Base-by-base conservation (phyloP, 768 basidiomycete genomes). In the Phlegmacium glaucopus region DNA sequence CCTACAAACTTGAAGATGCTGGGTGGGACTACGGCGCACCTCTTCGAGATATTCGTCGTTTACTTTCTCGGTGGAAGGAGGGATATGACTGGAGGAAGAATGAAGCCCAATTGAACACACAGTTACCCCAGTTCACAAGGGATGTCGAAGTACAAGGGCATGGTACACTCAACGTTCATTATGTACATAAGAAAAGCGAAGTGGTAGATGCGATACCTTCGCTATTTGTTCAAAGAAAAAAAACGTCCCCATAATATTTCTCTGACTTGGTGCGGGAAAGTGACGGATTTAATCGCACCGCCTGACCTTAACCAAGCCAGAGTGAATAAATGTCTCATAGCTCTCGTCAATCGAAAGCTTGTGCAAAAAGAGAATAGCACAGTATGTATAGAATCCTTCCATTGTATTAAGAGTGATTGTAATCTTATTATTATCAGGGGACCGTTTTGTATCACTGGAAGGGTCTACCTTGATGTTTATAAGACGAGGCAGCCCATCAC, bases 261-360 rank as follows among this genome's bases (percentile, higher is more conserved):
- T 16, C 27, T 25, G 13, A 37, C 22, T 42, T 22, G 22, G 22
- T 22, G 22, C 22, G 15, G 29, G 13, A 25, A 57, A 95, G 93
- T 94, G 17, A 67, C 77, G 27, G 88, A 91, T 47, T 74, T 94
- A 45, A 78, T 94, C 55, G 76, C 74, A 35, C 83, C 82, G 2
- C 90, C 91, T 0, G 89, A 92, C 52, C 76, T 95, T 29, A 90
- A 85, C 44, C 93, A 95, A 70, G 87, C 92, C 7, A 78, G 89
- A 36, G 94, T 92, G 35, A 95, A 96, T 65, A 94, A 92, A 63
- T 95, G 92, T 55, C 74, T 97, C 30, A 92, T 97, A 44, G 90
- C 92, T 1, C 72, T 97, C 6, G 92, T 94, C 4, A 87, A 86
- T 60, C 77, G 90, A 41, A 95, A 94, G 61, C 77, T 90, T 15